phyloP scores from a whole-genome alignment of 169 alveolate species.

The Eimeria necatrix region DNA sequence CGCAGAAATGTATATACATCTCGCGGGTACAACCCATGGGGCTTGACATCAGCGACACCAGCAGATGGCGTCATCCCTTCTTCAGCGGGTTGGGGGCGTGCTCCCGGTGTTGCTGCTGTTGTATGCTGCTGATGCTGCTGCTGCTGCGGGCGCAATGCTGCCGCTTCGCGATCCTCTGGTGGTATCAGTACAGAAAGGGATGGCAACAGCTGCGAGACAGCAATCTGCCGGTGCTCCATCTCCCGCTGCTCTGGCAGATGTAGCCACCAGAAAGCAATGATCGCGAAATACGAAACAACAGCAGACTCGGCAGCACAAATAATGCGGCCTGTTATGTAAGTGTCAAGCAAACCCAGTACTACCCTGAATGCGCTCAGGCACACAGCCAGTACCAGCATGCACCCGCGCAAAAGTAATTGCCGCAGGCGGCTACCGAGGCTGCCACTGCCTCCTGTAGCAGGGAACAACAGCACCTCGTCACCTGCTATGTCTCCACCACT shows the following conservation, averaged over 20 bases:
- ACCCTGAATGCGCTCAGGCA: not conserved
- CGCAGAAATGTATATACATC: conserved; percentile 26
- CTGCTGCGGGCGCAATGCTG: conserved; percentile 64
- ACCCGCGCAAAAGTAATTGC: not conserved
- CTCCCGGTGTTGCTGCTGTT: not conserved
- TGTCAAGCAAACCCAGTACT: not conserved
- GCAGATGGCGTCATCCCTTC: not conserved
- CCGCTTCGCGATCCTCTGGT: conserved; percentile 46
- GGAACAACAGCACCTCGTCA: too few species aligned
- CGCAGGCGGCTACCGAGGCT: not conserved
- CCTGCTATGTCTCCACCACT: too few species aligned
- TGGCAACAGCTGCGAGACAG: conserved; percentile 83
- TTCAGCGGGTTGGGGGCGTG: not conserved
- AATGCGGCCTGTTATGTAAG: not conserved
- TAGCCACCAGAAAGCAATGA: conserved; percentile 84
- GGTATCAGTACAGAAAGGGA: conserved; percentile 76
- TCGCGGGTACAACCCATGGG: not conserved
- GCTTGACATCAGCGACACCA: not conserved
- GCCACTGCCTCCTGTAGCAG: not conserved
- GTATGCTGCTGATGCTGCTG: conserved; percentile 53
- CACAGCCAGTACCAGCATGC: not conserved
- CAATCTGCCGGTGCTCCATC: conserved; percentile 85
- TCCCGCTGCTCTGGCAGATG: conserved; percentile 86
- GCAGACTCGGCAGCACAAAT: not conserved
- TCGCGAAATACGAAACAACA: conserved; percentile 32